These are phyloP conservation scores for Xanthoconium stramineum DNA, from an alignment of 768 basidiomycete species.

Conservation along the genomic window DNA sequence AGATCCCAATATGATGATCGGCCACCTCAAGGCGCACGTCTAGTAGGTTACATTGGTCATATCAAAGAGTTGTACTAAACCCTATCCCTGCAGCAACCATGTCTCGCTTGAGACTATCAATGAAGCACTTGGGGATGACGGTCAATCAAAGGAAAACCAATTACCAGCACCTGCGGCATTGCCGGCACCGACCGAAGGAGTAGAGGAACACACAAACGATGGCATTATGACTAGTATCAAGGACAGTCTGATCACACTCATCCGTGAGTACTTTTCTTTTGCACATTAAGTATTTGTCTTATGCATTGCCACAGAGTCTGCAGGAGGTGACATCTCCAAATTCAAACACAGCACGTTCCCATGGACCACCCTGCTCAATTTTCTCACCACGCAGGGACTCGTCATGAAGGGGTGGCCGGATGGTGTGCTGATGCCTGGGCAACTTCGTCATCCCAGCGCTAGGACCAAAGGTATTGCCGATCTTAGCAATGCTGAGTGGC, in stretches of 20 bases:
- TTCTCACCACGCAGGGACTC: neutral
- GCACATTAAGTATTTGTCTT: neutral
- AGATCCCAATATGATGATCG: too few relatives aligned
- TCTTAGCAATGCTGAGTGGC: neutral
- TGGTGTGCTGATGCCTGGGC: neutral
- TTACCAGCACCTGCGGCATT: neutral
- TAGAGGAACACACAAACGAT: neutral
- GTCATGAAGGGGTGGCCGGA: neutral
- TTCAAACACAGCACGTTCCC: neutral
- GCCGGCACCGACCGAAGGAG: neutral
- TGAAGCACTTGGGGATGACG: neutral
- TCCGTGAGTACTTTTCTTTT: neutral
- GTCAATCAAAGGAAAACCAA: neutral
- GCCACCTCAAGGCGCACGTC: too few relatives aligned
- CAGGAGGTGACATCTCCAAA: neutral
- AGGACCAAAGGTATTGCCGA: neutral
- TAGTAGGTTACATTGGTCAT: neutral
- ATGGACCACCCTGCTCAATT: neutral
- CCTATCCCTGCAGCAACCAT: neutral
- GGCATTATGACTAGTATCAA: constrained; percentile 1
- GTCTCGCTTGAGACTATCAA: constrained; percentile 2
- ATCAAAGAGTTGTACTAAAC: neutral
- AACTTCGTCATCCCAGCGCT: neutral
- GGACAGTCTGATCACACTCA: neutral
- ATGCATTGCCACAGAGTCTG: neutral